Evolutionary conservation across 495 filamentous ascomycete species (phyloP).

Genomic region (Neurospora sp.): DNA sequence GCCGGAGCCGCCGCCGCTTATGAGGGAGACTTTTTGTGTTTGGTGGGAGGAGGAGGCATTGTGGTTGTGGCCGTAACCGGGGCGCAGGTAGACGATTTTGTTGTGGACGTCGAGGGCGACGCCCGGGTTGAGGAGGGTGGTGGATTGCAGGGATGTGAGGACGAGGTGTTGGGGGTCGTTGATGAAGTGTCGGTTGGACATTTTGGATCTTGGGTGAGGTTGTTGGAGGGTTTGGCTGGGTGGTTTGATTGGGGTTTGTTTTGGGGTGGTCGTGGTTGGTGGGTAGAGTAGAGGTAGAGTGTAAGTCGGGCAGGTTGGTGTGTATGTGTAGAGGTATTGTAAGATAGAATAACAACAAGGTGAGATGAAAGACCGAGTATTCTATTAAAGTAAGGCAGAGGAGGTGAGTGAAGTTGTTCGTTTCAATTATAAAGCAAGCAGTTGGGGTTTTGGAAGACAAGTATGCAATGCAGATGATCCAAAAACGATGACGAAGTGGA

Average conservation of each 20-base stretch:
- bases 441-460: too few relatives aligned
- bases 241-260: too few relatives aligned
- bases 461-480: too few relatives aligned
- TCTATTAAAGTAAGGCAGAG: too few relatives aligned
- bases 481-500: background rate
- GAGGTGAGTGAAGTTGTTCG: too few relatives aligned
- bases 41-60: background rate
- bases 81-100: constrained; percentile 80
- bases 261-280: too few relatives aligned
- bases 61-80: constrained; percentile 10
- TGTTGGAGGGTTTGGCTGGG: background rate
- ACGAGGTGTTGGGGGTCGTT: constrained; percentile 76
- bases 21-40: constrained; percentile 56
- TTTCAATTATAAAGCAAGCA: too few relatives aligned
- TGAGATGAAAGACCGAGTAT: too few relatives aligned
- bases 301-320: too few relatives aligned
- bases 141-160: constrained; percentile 60
- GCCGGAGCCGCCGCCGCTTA: constrained; percentile 85
- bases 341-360: too few relatives aligned
- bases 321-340: too few relatives aligned
- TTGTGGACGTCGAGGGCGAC: constrained; percentile 68
- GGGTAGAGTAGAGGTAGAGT: too few relatives aligned
- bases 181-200: constrained; percentile 84
- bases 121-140: constrained; percentile 78
- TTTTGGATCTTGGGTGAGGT: constrained; percentile 9